These are phyloP conservation scores for Penicillium canescens DNA, from an alignment of 495 filamentous ascomycete genomes.

Conservation along the genomic window DNA sequence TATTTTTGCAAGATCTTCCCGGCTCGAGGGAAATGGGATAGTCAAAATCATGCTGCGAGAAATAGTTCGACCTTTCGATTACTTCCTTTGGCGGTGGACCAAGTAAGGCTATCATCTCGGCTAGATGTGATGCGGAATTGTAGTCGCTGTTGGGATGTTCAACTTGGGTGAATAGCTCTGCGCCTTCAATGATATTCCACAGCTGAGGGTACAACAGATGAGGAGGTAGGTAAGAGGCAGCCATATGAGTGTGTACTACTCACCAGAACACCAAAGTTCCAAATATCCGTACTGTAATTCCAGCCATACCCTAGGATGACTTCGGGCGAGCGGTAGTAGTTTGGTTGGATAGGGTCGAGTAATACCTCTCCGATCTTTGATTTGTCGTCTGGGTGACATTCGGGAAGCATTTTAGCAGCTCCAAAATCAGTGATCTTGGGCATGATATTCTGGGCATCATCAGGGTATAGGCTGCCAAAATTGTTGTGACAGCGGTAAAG, in stretches of 20 bases:
- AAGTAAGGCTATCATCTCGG: conserved; percentile 48
- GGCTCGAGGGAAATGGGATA: conserved; percentile 26
- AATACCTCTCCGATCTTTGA: too few relatives aligned
- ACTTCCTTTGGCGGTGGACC: conserved; percentile 37
- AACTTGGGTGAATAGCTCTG: conserved; percentile 44
- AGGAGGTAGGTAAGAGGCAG: too few relatives aligned
- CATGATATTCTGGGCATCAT: not conserved
- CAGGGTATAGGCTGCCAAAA: conserved; percentile 20
- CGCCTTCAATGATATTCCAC: conserved; percentile 52
- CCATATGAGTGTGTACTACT: conserved; percentile 2
- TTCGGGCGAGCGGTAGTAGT: conserved; percentile 49
- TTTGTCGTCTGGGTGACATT: too few relatives aligned
- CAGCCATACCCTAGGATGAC: conserved; percentile 46
- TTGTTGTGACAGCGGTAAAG: conserved; percentile 33
- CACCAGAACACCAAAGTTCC: conserved; percentile 52
- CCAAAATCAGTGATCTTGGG: conserved; percentile 74
- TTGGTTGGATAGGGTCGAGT: conserved; percentile 55
- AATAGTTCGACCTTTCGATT: too few relatives aligned
- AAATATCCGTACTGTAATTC: conserved; percentile 45
- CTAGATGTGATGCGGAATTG: conserved; percentile 41
- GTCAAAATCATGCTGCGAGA: conserved; percentile 19
- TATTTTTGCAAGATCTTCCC: conserved; percentile 22
- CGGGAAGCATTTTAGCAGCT: conserved; percentile 45
- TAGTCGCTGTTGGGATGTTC: conserved; percentile 31
- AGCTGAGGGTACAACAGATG: conserved; percentile 24